phyloP scores from a whole-genome alignment of 108 stramenopile species.

The Discostella pseudostelligera region DNA sequence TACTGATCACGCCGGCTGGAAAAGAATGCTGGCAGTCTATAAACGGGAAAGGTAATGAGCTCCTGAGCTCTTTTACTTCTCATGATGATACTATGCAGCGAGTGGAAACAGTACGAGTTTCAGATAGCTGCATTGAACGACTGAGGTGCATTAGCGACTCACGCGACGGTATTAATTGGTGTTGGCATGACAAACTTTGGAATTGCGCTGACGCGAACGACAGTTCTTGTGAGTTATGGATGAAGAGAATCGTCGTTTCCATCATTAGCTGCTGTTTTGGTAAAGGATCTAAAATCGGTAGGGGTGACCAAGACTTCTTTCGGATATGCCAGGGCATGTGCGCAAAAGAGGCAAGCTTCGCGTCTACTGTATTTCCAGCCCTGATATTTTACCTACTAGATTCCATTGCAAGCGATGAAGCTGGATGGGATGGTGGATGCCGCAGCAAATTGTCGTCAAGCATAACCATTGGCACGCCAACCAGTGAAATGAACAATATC shows the following conservation, averaged over 20 bases:
- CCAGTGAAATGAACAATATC: conserved; percentile 28
- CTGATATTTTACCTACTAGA: conserved; percentile 56
- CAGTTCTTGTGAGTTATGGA: conserved; percentile 56
- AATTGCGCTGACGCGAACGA: conserved; percentile 7
- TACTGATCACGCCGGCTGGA: conserved; percentile 45
- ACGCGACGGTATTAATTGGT: conserved; percentile 48
- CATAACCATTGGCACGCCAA: conserved; percentile 46
- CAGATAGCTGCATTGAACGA: conserved; percentile 23
- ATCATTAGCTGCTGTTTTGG: conserved; percentile 66
- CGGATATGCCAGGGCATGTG: conserved; percentile 54
- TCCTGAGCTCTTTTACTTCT: conserved; percentile 29
- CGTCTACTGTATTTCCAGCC: conserved; percentile 61
- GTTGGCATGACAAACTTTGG: conserved; percentile 71
- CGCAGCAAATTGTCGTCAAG: conserved; percentile 35
- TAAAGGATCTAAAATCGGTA: conserved; percentile 23
- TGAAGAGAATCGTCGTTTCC: conserved; percentile 55
- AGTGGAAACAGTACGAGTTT: conserved; percentile 23
- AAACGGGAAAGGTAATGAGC: conserved; percentile 20
- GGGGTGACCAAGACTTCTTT: conserved; percentile 46
- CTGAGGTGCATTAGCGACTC: conserved; percentile 21
- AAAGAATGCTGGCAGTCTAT: conserved; percentile 42
- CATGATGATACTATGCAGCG: conserved; percentile 20
- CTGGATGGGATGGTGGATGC: conserved; percentile 6
- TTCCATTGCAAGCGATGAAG: conserved; percentile 16
- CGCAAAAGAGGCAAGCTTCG: conserved; percentile 57